Evolutionary conservation across 768 basidiomycete genomes (phyloP).

Genomic region (Trametes elegans): DNA sequence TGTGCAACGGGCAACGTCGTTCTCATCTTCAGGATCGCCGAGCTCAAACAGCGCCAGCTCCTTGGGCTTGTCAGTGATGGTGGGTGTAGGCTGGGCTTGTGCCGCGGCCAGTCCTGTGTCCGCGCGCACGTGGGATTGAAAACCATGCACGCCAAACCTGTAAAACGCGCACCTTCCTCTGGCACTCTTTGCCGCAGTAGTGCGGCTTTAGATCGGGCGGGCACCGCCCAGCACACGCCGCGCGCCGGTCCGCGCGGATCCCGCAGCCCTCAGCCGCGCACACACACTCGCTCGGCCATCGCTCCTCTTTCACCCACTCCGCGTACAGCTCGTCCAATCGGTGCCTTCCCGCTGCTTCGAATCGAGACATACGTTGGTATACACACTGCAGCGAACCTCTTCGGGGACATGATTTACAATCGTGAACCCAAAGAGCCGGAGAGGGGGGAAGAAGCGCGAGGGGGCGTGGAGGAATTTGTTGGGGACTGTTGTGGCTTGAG

Average conservation of each 20-base stretch:
- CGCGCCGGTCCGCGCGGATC: not conserved
- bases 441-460: too few species aligned
- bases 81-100: not conserved
- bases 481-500: too few species aligned
- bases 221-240: conserved; percentile 16
- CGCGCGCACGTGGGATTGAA: not conserved
- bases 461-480: too few species aligned
- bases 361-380: too few species aligned
- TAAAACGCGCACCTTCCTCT: conserved; percentile 9
- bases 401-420: too few species aligned
- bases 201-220: conserved; percentile 14
- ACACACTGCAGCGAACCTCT: too few species aligned
- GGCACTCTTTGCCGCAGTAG: conserved; percentile 22
- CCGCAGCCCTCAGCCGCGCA: not conserved
- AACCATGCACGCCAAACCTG: not conserved
- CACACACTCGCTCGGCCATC: not conserved
- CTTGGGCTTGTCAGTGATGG: not conserved
- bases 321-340: not conserved
- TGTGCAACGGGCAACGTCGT: too few species aligned
- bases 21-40: not conserved
- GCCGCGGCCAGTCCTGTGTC: not conserved
- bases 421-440: too few species aligned
- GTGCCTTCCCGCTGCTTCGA: too few species aligned
- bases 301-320: not conserved
- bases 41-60: not conserved